A percentile compares a stretch with the other conserved stretches of the same genome.
Conservation (phyloP, 768 basidiomycete species). For the Phaeolepiota aurea region DNA sequence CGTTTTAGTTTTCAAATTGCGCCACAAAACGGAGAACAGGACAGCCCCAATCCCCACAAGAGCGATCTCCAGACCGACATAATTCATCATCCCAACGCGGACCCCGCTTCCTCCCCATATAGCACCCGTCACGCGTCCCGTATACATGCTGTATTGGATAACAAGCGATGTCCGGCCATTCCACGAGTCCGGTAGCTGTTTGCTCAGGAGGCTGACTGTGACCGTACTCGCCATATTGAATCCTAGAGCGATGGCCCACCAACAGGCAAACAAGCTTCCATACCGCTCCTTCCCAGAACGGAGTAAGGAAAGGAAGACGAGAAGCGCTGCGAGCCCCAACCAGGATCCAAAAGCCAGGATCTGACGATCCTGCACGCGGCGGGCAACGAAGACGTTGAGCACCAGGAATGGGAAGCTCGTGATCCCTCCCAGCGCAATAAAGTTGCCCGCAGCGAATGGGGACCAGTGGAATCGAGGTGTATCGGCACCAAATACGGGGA, state of each 20-base stretch:
- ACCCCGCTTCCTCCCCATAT: conserved; percentile 55
- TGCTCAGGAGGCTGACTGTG: conserved; percentile 50
- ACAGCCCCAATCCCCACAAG: conserved; percentile 43
- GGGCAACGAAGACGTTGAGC: conserved; percentile 40
- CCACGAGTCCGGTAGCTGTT: conserved; percentile 51
- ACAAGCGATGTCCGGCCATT: conserved; percentile 38
- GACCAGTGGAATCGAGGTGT: conserved; percentile 36
- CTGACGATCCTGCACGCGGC: conserved; percentile 44
- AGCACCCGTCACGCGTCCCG: conserved; percentile 48
- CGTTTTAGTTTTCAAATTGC: conserved; percentile 46
- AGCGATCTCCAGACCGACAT: conserved; percentile 45
- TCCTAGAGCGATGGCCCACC: conserved; percentile 50
- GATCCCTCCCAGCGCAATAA: conserved; percentile 52
- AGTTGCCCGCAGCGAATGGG: conserved; percentile 51
- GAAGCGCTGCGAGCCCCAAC: conserved; percentile 37
- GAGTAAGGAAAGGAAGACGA: conserved; percentile 35
- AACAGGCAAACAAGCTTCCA: conserved; percentile 30
- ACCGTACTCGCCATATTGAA: conserved; percentile 58
- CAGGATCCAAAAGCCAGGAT: conserved; percentile 38
- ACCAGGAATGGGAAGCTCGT: conserved; percentile 52
- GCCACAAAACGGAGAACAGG: conserved; percentile 43
- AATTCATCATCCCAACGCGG: conserved; percentile 43
- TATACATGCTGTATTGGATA: conserved; percentile 56
- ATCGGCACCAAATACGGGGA: conserved; percentile 42
- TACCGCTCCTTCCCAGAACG: conserved; percentile 26